Base-by-base conservation (phyloP, 2,329 filamentous ascomycete species). In the Fusarium sp. region DNA sequence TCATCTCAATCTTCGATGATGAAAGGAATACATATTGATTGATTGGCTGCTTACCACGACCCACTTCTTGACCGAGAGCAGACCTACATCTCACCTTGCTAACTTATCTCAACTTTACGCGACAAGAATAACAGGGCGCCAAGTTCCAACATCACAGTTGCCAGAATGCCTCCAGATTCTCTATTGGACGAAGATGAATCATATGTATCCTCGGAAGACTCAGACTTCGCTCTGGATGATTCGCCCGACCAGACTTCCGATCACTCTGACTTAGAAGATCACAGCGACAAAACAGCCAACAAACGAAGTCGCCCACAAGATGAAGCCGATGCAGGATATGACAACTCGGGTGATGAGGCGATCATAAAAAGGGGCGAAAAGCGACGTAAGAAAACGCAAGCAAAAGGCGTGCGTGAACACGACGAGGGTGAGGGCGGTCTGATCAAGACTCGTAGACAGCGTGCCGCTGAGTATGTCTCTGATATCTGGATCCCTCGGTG, bases 271-370 rank as follows among this genome's bases (percentile, higher is more conserved):
- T 87, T 86, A 12, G 87, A 87, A 40, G 81, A 81, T 52, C 82
- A 81, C 23, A 76, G 69, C 28, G 75, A 79, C 40, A 78, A 79
- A 56, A 64, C 68, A 23, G 68, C 74, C 23, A 72, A 75, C 66
- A 80, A 80, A 60, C 76, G 74, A 60, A 73, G 67, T 38, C 73
- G 57, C n/a, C 46, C 65, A 50, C 65, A 50, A 32, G 64, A 50
- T 18, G 53, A 75, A 43, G 78, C 74, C 21, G 72, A 73, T 71
- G 84, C 83, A 1, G 89, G 86, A 2, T 89, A 90, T 68, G 88
- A 90, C 67, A 92, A 92, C 73, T 94, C 92, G 2, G 92, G 92
- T n/a, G 92, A 94, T 76, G 92, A 94, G 77, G 87, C 88, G 2
- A 88, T 93, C 61, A 91, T 94, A 74, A 84, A 88, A 50, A 90